These are phyloP conservation scores for Anisodus acutangulus DNA, from an alignment of 257 asterid genomes.

Conservation along the genomic window DNA sequence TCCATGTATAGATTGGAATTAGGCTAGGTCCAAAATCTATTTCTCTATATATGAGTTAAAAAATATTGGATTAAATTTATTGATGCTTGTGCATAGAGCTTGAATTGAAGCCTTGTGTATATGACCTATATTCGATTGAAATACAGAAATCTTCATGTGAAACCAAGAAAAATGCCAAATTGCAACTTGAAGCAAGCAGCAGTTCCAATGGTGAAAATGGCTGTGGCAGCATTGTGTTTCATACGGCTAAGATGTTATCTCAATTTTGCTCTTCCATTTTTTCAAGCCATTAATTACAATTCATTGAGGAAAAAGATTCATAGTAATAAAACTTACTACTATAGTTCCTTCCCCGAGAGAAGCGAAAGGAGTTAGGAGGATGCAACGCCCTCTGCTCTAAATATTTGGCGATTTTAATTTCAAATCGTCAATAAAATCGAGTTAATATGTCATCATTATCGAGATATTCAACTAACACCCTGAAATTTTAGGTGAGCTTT, in stretches of 20 bases:
- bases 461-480: neutral
- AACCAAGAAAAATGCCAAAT: neutral
- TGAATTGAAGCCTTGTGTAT: no score
- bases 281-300: neutral
- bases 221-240: neutral
- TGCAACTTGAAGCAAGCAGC: neutral
- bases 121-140: no score
- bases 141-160: slow-evolving; percentile 24
- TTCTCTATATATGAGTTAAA: no score
- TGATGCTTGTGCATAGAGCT: no score
- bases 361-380: neutral
- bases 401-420: no score
- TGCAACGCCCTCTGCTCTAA: no score
- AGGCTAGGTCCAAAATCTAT: no score
- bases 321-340: neutral
- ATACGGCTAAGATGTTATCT: slow-evolving; percentile 20
- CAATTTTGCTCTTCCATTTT: slow-evolving; percentile 28
- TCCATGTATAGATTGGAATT: no score
- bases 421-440: neutral
- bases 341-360: neutral
- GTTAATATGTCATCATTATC: neutral
- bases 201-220: neutral
- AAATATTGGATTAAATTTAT: no score
- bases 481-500: neutral
- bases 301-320: neutral